A percentile compares a stretch with the other conserved stretches of the same genome.
These are phyloP conservation scores for Mycosphaerella arachidis DNA, from an alignment of 2,329 filamentous ascomycete genomes.

Conservation along the genomic window DNA sequence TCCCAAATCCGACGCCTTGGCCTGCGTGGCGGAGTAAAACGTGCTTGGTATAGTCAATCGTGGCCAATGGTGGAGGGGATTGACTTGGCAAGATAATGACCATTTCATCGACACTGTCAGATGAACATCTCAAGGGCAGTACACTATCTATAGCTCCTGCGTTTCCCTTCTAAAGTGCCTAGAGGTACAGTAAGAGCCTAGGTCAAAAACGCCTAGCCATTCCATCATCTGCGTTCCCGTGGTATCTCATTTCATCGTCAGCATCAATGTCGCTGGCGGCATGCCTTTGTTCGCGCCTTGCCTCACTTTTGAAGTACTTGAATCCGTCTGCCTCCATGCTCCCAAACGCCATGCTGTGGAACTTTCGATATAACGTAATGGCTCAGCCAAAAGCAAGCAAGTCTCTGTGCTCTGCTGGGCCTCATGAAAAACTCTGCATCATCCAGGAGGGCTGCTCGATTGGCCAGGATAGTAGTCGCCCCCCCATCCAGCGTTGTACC, in stretches of 20 bases:
- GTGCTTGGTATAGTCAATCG: background rate
- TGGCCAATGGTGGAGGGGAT: background rate
- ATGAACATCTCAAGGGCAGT: background rate
- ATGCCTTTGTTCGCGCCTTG: background rate
- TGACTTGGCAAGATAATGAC: background rate
- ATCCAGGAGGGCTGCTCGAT: constrained; percentile 5
- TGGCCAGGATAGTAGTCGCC: background rate
- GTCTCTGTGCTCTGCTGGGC: background rate
- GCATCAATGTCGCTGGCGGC: background rate
- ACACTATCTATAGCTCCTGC: background rate
- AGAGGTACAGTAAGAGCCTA: background rate
- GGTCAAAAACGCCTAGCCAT: background rate
- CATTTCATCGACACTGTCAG: background rate
- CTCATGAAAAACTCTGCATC: background rate
- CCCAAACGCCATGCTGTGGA: background rate
- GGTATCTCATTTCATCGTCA: constrained; percentile 1
- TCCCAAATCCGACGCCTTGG: background rate
- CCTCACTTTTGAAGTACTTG: background rate
- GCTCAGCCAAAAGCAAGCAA: background rate
- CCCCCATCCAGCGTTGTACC: constrained; percentile 4
- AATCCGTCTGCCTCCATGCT: background rate
- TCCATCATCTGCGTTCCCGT: background rate
- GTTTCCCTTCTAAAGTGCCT: background rate
- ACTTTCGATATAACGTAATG: background rate
- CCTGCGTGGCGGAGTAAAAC: background rate